Conservation (phyloP, 352 stramenopile species). For the Pythium phragmitis region DNA sequence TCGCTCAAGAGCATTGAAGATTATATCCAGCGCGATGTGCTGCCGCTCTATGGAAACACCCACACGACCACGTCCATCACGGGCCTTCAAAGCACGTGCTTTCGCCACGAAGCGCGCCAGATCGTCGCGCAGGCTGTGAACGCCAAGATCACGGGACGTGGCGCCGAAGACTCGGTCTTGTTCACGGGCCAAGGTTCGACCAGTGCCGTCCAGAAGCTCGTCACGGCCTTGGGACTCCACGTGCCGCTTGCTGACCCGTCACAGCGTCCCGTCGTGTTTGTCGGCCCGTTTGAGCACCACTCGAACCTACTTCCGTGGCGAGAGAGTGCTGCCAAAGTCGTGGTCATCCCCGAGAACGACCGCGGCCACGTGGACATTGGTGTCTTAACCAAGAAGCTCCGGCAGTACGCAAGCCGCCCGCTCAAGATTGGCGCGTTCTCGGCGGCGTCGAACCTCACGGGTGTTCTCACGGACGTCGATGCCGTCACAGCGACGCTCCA, state of each 20-base stretch:
- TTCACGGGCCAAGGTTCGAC: slow-evolving; percentile 88
- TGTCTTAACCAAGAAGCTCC: slow-evolving; percentile 49
- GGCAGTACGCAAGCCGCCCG: slow-evolving; percentile 34
- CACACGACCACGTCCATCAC: slow-evolving; percentile 85
- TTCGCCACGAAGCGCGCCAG: slow-evolving; percentile 90
- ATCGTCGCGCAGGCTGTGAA: slow-evolving; percentile 86
- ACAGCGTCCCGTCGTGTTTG: slow-evolving; percentile 76
- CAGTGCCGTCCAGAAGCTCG: slow-evolving; percentile 63
- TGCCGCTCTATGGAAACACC: slow-evolving; percentile 95
- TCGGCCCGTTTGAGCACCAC: slow-evolving; percentile 94
- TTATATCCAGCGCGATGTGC: slow-evolving; percentile 76
- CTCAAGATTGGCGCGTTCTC: slow-evolving; percentile 83
- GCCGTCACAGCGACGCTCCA: slow-evolving; percentile 84
- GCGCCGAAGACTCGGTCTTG: slow-evolving; percentile 90
- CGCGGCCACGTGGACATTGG: slow-evolving; percentile 45
- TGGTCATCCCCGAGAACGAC: slow-evolving; percentile 45
- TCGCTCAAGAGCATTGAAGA: slow-evolving; percentile 81
- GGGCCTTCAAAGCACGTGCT: slow-evolving; percentile 76
- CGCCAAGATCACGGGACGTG: slow-evolving; percentile 76
- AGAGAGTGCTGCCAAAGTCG: slow-evolving; percentile 76
- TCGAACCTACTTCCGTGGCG: slow-evolving; percentile 95
- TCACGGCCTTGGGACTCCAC: slow-evolving; percentile 47
- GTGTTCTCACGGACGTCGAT: slow-evolving; percentile 84
- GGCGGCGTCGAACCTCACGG: slow-evolving; percentile 93
- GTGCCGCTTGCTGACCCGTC: slow-evolving; percentile 18